Evolutionary conservation across 345 rosid genomes (phyloP).

Genomic region (Microthlaspi erraticum): DNA sequence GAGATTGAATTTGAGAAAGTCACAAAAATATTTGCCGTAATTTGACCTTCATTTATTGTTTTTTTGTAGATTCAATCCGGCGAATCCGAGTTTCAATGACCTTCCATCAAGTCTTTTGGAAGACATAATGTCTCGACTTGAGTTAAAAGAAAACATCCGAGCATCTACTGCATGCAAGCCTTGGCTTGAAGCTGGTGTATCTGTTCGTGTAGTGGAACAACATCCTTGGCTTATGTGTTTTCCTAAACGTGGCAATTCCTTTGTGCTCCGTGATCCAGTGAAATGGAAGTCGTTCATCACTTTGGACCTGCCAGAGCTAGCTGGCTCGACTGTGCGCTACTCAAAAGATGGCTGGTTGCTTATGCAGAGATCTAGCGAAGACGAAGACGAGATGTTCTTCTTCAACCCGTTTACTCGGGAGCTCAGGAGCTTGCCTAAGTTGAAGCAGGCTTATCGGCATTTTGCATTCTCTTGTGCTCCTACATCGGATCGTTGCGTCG

Average conservation of each 20-base stretch:
- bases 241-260: neutral
- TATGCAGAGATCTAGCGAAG: neutral
- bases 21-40: neutral
- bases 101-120: conserved; percentile 15
- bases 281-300: conserved; percentile 1
- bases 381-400: neutral
- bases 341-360: conserved; percentile 5
- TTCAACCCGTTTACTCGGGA: conserved; percentile 13
- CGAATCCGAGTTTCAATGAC: neutral
- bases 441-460: neutral
- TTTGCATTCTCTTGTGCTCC: neutral
- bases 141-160: conserved; percentile 3
- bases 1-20: neutral
- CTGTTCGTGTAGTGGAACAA: neutral
- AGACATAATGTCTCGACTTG: conserved; percentile 6
- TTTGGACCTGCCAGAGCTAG: neutral
- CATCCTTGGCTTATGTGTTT: conserved; percentile 5
- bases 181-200: neutral
- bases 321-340: neutral
- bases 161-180: neutral
- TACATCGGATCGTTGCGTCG: neutral
- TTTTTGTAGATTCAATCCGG: neutral
- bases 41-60: neutral
- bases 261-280: neutral
- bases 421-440: neutral